A percentile compares a stretch with the other conserved stretches of the same genome.
Evolutionary conservation across 2,329 filamentous ascomycete species (phyloP).

Genomic region (Colletotrichum sp.): DNA sequence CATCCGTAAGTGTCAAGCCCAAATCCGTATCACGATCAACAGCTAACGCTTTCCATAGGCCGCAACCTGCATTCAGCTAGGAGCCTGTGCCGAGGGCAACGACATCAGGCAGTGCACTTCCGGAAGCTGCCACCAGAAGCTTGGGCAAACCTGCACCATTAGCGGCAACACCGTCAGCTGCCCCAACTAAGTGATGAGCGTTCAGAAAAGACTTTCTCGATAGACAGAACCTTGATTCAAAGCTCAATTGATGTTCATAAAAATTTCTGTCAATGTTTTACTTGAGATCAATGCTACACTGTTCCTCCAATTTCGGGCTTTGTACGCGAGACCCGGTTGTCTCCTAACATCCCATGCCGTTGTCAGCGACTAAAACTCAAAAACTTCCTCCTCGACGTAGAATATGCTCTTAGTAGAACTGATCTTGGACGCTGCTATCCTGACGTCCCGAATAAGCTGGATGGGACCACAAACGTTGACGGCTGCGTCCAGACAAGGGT

Average conservation of each 20-base stretch:
- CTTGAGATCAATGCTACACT: not conserved
- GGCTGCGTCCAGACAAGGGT: not conserved
- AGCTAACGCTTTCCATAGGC: not conserved
- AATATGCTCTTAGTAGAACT: not conserved
- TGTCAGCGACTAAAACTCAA: not conserved
- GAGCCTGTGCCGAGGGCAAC: not conserved
- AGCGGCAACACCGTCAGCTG: not conserved
- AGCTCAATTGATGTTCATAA: not conserved
- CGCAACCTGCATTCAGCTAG: not conserved
- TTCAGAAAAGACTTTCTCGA: not conserved
- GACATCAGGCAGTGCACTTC: not conserved
- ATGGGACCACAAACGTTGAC: not conserved
- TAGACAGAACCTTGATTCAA: not conserved
- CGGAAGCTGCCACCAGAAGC: not conserved
- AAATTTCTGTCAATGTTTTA: rapidly evolving
- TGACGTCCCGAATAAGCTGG: not conserved
- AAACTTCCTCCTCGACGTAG: not conserved
- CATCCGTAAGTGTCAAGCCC: not conserved
- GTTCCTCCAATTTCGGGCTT: not conserved
- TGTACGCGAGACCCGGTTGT: not conserved
- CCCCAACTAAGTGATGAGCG: not conserved
- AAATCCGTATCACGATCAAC: not conserved
- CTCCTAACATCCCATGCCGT: rapidly evolving
- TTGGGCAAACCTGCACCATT: not conserved
- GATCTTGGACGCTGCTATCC: not conserved